Base-by-base conservation (phyloP, 208 protist genomes). In the Trypanosomatidae sp. region DNA sequence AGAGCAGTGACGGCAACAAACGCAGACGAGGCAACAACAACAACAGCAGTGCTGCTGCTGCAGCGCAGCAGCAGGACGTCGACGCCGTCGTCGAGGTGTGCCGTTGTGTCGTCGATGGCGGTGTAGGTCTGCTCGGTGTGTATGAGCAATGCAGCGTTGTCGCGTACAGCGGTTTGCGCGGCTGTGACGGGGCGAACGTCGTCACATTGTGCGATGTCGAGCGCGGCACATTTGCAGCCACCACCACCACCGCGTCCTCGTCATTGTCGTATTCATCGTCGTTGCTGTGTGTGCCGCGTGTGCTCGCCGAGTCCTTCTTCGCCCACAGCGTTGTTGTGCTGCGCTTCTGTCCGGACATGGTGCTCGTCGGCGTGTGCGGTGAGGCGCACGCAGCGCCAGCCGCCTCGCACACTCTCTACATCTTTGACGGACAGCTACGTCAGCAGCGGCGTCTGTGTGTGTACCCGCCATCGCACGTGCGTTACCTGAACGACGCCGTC, bases 111-210 rank as follows among this genome's bases (percentile, higher is more conserved):
- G 57, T 88, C 39, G 52, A 56, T 15, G 79, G 79, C n/a, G 79
- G 79, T 4, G 74, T 82, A 4, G 64, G 73, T 3, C 22, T 54
- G 21, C 33, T 88, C 10, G 59, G 58, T 8, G 46, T 83, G 15
- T 66, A 72, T 41, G 62, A 53, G 43, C 73, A 88, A 56, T 65
- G 60, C 53, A 88, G 77, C 43, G 15, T 88, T 2, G 44, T 84
- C 15, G 42, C 67, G 11, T 50, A 73, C 20, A 42, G 61, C 0
- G 77, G 77, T 0, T 67, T 63, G 33, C 55, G 37, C 20, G 41
- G 21, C 24, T 43, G 49, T 46, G 35, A 39, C 25, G 53, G 43
- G 5, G 60, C 59, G 19, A n/a, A n/a, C n/a, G 13, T 11, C 0
- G 30, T 25, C 25, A 16, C 40, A 39, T 19, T 27, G 39, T 6